Base-by-base conservation (phyloP, 2,329 filamentous ascomycete genomes). In the Clarireedia hainanense region DNA sequence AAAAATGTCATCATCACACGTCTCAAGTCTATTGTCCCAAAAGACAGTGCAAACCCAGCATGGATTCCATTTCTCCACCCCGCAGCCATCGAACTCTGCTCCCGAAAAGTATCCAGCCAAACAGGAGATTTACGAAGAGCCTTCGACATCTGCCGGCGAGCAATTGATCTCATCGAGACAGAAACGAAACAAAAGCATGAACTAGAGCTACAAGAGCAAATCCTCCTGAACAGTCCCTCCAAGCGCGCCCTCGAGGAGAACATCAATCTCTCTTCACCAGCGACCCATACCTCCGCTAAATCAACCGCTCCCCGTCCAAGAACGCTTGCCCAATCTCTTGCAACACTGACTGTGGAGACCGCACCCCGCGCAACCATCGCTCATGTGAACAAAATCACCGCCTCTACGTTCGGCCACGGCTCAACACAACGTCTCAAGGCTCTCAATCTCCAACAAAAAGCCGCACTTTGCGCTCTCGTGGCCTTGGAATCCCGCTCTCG, bases 381-480 rank as follows among this genome's bases (percentile, higher is more conserved):
- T 0, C 94, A 99, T 69, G 83, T 99, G 65, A 95, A 94, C 68
- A 91, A 89, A 65, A 86, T 97, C 58, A 96, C 94, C 0, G 84
- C 91, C 0, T 84, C 89, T 4, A 88, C 90, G 1, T 96, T 99
- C 71, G 89, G 88, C 69, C 92, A 96, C 64, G 91, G 91, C 37
- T 88, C 91, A 1, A 82, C 79, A 12, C 90, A 96, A 64, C 83
- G 94, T 57, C 81, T 99, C 14, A 86, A 88, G 70, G 84, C 85
- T 4, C 81, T 99, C 56, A 99, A 97, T 69, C 79, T 99, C 2
- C 95, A 99, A 69, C 94, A 99, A 71, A 97, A 96, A 71, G 94
- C 92, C 4, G 91, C 92, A 0, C 78, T 99, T 9, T 99, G 94
- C 73, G 84, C 92, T 0, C 77, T 99, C 14, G 80, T 92, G 40